These are phyloP conservation scores for Carex myosuroides DNA, from an alignment of 176 grass and related monocot genomes.

Conservation along the genomic window DNA sequence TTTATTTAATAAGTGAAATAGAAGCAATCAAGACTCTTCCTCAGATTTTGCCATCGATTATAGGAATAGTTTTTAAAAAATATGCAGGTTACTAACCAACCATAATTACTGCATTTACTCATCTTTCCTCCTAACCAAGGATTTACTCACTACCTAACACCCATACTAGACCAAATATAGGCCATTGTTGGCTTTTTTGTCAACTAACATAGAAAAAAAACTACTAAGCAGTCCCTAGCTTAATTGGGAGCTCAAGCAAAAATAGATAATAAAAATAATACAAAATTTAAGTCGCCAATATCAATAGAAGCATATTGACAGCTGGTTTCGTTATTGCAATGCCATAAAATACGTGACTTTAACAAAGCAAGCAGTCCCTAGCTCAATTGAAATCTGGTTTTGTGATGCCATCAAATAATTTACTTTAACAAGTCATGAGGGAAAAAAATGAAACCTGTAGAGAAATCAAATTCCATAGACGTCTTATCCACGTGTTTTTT, in stretches of 20 bases:
- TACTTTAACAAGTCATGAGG: neutral
- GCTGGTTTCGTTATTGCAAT: neutral
- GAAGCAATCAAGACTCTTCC: neutral
- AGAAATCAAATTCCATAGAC: conserved; percentile 80
- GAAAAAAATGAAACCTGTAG: conserved; percentile 41
- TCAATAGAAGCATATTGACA: neutral
- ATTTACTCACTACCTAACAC: neutral
- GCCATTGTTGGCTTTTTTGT: neutral
- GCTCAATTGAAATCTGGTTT: neutral
- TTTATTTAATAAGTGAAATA: neutral
- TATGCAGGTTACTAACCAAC: neutral
- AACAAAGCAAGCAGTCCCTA: neutral
- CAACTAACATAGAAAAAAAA: neutral
- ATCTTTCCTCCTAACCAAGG: neutral
- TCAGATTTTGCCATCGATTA: neutral
- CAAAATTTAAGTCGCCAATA: neutral
- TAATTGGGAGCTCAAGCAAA: neutral
- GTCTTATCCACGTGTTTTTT: conserved; percentile 56
- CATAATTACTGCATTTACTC: neutral
- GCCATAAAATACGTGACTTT: neutral
- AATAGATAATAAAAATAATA: neutral
- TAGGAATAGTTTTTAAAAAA: neutral
- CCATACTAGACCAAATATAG: neutral
- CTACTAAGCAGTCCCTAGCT: neutral
- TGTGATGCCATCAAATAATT: neutral